These are phyloP conservation scores for Colletotrichum acutatum DNA, from an alignment of 2,329 filamentous ascomycete species.

Conservation along the genomic window DNA sequence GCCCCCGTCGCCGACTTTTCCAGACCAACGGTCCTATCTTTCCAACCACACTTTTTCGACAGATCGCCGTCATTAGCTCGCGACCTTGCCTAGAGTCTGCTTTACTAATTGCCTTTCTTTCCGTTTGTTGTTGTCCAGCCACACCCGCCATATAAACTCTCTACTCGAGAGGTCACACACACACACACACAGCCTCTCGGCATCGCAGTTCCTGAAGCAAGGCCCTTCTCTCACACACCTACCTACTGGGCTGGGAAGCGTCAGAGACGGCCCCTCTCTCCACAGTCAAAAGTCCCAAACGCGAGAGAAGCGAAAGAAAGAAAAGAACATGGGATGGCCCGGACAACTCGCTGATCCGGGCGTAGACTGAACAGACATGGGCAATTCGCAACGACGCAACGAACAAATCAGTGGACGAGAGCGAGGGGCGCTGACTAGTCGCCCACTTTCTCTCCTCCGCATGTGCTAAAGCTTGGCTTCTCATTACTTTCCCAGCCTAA, in stretches of 20 bases:
- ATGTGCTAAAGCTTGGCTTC: conserved; percentile 25
- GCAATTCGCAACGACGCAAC: background rate
- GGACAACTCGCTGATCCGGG: conserved; percentile 17
- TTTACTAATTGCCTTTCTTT: background rate
- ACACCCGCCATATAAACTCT: background rate
- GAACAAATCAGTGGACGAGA: background rate
- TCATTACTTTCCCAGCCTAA: background rate
- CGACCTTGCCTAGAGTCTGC: conserved; percentile 2
- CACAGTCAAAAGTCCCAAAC: background rate
- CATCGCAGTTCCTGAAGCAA: conserved; percentile 21
- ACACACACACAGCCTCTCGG: conserved; percentile 25
- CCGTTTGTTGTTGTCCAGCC: background rate
- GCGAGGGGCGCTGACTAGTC: conserved; percentile 26
- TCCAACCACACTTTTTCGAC: background rate
- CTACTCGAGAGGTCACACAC: background rate
- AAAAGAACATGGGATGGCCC: conserved; percentile 13
- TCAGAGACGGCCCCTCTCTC: conserved; percentile 21
- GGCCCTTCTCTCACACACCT: background rate
- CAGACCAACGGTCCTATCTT: conserved; percentile 2
- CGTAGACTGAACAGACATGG: background rate
- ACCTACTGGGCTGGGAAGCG: conserved; percentile 21
- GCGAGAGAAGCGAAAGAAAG: background rate
- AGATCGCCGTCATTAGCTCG: conserved; percentile 20
- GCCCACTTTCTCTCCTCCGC: conserved; percentile 5
- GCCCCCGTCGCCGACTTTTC: conserved; percentile 1